phyloP scores from a whole-genome alignment of 2,329 filamentous ascomycete species.

The Dichotomopilus funicola region DNA sequence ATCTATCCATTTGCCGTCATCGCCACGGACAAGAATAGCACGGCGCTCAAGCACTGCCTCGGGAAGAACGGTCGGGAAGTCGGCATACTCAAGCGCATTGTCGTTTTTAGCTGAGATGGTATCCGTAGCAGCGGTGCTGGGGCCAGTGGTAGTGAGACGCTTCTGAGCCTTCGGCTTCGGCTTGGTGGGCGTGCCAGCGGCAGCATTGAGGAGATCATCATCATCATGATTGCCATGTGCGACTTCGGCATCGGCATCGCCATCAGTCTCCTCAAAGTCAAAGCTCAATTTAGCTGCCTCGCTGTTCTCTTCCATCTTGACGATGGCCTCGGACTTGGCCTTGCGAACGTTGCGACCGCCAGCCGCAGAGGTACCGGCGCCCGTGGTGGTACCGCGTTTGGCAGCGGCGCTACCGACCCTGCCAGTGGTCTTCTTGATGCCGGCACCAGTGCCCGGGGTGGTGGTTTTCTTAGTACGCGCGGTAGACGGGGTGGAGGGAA shows the following conservation, averaged over 20 bases:
- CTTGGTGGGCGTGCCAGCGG: neutral
- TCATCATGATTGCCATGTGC: neutral
- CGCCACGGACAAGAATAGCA: neutral
- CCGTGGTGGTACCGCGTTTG: neutral
- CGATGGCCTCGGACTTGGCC: conserved; percentile 15
- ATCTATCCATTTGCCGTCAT: neutral
- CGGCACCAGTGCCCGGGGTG: conserved; percentile 7
- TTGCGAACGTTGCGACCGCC: conserved; percentile 1
- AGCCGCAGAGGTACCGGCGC: no score
- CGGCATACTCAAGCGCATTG: neutral
- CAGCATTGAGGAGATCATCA: neutral
- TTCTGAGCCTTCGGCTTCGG: neutral
- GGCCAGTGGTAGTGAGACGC: no score
- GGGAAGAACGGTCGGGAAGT: conserved; percentile 5
- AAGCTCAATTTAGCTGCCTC: neutral
- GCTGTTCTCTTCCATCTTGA: conserved; percentile 6
- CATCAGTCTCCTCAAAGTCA: neutral
- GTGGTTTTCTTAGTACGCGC: conserved; percentile 1
- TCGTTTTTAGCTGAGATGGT: neutral
- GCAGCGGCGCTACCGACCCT: neutral
- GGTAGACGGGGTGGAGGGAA: neutral
- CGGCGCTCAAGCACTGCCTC: conserved; percentile 6
- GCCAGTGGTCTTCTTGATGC: conserved; percentile 15
- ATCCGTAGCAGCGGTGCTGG: neutral
- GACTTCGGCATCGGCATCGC: neutral